Percentiles rank a stretch among this genome's conserved stretches.
Evolutionary conservation across 1,139 yeast species (phyloP).

Genomic region (Zygoascus hellenicus): DNA sequence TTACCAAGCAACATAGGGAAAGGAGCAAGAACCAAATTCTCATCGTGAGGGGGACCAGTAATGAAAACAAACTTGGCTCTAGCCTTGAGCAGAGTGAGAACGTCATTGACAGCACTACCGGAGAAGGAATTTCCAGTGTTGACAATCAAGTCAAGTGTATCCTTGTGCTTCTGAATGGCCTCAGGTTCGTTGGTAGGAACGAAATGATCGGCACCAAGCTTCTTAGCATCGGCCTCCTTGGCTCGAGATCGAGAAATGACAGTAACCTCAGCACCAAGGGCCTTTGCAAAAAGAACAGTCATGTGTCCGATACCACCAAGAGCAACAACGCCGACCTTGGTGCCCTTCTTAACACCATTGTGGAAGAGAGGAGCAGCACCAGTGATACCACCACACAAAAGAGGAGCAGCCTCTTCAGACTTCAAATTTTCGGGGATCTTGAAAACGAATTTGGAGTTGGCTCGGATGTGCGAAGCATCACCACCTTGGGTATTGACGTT

Average conservation of each 20-base stretch:
- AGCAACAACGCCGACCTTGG: conserved; percentile 48
- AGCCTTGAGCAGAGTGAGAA: conserved; percentile 1
- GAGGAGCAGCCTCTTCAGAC: conserved; percentile 50
- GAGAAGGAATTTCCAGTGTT: conserved; percentile 23
- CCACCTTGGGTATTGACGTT: conserved; percentile 43
- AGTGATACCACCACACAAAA: conserved; percentile 65
- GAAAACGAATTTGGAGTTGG: conserved; percentile 48
- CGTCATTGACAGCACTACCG: conserved; percentile 22
- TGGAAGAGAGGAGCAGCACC: conserved; percentile 5
- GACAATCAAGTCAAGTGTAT: conserved; percentile 23
- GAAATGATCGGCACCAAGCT: conserved; percentile 34
- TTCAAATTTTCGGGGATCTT: conserved; percentile 51
- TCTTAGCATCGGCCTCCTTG: conserved; percentile 42
- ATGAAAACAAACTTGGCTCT: conserved; percentile 21
- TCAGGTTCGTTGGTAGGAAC: conserved; percentile 12
- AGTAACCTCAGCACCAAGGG: conserved; percentile 46
- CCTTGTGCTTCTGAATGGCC: conserved; percentile 15
- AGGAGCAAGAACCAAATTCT: conserved; percentile 13
- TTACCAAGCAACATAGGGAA: conserved; percentile 8
- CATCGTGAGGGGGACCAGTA: background rate
- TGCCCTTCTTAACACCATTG: conserved; percentile 38
- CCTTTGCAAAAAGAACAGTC: conserved; percentile 48
- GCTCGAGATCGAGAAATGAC: conserved; percentile 43
- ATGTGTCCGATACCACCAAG: conserved; percentile 56
- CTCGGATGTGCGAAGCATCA: conserved; percentile 52